Evolutionary conservation across 306 rosid genomes (phyloP).

Genomic region (Chamaecrista fasciculata): DNA sequence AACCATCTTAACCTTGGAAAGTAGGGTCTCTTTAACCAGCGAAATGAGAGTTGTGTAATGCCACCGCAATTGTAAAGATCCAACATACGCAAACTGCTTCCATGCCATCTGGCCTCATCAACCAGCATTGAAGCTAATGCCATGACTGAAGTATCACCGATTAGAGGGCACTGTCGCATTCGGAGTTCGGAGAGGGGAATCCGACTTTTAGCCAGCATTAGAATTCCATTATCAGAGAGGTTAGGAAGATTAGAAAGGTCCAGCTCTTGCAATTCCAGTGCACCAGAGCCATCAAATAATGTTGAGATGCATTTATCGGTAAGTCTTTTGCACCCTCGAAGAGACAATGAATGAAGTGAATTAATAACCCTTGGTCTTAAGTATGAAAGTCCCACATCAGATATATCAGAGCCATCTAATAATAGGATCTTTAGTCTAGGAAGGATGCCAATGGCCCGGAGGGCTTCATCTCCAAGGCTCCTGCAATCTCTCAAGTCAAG

Average conservation of each 20-base stretch:
- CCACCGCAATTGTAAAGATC: slow-evolving; percentile 90
- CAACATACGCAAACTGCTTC: slow-evolving; percentile 67
- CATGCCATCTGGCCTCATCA: slow-evolving; percentile 68
- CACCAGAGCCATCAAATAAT: slow-evolving; percentile 62
- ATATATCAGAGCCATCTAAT: slow-evolving; percentile 75
- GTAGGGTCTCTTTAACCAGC: slow-evolving; percentile 89
- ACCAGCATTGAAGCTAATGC: slow-evolving; percentile 90
- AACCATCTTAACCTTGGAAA: slow-evolving; percentile 91
- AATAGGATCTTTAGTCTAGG: slow-evolving; percentile 58
- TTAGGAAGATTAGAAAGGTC: slow-evolving; percentile 87
- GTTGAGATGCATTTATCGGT: slow-evolving; percentile 80
- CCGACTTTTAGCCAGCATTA: slow-evolving; percentile 59
- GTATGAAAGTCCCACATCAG: slow-evolving; percentile 70
- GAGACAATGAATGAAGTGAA: slow-evolving; percentile 66
- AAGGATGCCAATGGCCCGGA: slow-evolving; percentile 63
- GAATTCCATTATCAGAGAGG: slow-evolving; percentile 72
- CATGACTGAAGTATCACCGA: slow-evolving; percentile 80
- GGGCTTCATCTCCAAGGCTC: slow-evolving; percentile 78
- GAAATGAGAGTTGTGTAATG: slow-evolving; percentile 69
- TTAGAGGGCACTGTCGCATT: slow-evolving; percentile 77
- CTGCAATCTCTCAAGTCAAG: slow-evolving; percentile 89
- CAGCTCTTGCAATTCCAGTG: slow-evolving; percentile 61
- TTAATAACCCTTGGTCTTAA: slow-evolving; percentile 54
- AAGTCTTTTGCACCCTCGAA: slow-evolving; percentile 88
- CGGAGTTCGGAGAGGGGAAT: slow-evolving; percentile 68